Evolutionary conservation across 2,329 filamentous ascomycete species (phyloP).

Genomic region (Diplodia intermedia): DNA sequence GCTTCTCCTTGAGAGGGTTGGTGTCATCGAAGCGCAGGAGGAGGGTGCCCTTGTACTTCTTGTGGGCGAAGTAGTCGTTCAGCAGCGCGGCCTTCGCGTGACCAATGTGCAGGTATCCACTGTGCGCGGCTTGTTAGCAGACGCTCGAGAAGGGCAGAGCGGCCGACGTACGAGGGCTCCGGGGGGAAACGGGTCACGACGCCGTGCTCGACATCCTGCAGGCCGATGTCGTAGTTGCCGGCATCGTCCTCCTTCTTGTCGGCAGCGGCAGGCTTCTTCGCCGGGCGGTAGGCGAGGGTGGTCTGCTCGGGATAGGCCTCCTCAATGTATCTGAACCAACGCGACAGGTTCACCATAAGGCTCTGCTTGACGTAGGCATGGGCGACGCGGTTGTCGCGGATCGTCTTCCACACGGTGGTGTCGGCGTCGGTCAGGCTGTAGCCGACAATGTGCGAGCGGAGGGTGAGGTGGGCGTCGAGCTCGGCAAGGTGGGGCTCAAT

Average conservation of each 20-base stretch:
- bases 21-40: conserved; percentile 96
- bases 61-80: conserved; percentile 96
- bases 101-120: conserved; percentile 89
- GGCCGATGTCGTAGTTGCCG: conserved; percentile 85
- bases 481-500: conserved; percentile 76
- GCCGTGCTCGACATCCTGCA: conserved; percentile 83
- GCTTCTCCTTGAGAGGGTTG: conserved; percentile 96
- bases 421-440: conserved; percentile 80
- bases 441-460: conserved; percentile 85
- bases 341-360: conserved; percentile 74
- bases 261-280: conserved; percentile 54
- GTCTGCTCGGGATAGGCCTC: conserved; percentile 79
- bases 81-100: conserved; percentile 93
- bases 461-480: conserved; percentile 84
- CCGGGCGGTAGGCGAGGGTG: conserved; percentile 65
- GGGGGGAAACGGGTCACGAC: conserved; percentile 93
- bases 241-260: conserved; percentile 70
- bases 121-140: conserved; percentile 36
- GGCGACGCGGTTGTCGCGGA: conserved; percentile 85
- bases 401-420: conserved; percentile 79
- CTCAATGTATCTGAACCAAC: conserved; percentile 90
- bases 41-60: conserved; percentile 88
- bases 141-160: neutral
- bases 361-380: conserved; percentile 81
- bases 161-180: conserved; percentile 76